A percentile compares a stretch with the other conserved stretches of the same genome.
phyloP scores from a whole-genome alignment of 768 basidiomycete genomes.

The Lentinus tigrinus region DNA sequence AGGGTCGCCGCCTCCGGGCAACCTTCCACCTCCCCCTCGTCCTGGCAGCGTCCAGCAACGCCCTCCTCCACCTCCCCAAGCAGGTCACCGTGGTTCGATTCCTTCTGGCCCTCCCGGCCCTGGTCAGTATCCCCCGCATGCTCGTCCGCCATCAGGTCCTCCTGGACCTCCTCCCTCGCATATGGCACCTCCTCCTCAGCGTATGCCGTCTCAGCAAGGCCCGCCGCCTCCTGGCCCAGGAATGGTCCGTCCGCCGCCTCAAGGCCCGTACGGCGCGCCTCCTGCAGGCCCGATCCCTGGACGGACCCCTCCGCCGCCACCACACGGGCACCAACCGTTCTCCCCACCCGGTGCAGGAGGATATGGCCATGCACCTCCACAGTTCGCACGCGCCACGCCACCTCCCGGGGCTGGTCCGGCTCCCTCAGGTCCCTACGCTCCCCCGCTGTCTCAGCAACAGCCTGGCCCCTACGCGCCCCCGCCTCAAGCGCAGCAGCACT shows the following conservation, averaged over 20 bases:
- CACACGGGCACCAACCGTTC: conserved; percentile 6
- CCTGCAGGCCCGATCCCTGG: conserved; percentile 42
- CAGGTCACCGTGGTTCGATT: conserved; percentile 30
- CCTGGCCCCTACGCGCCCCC: conserved; percentile 28
- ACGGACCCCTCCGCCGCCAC: conserved; percentile 35
- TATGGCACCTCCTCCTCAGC: conserved; percentile 38
- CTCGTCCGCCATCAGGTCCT: conserved; percentile 32
- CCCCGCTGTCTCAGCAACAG: conserved; percentile 38
- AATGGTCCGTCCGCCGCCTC: conserved; percentile 36
- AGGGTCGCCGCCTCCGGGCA: conserved; percentile 20
- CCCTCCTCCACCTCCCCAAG: conserved; percentile 44
- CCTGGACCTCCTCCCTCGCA: conserved; percentile 27
- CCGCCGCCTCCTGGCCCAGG: conserved; percentile 35
- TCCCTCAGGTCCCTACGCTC: conserved; percentile 37
- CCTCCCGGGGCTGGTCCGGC: conserved; percentile 38
- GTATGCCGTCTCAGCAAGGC: conserved; percentile 27
- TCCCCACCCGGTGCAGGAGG: conserved; percentile 9
- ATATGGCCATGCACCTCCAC: background rate
- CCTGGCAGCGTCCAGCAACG: conserved; percentile 55
- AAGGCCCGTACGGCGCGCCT: conserved; percentile 50
- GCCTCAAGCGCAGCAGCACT: conserved; percentile 14
- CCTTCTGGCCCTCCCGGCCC: conserved; percentile 28
- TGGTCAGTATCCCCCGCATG: conserved; percentile 34
- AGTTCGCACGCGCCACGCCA: conserved; percentile 9
- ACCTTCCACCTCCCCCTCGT: conserved; percentile 54